Conservation (phyloP, 208 protist genomes). For the Crithidia mellificae region DNA sequence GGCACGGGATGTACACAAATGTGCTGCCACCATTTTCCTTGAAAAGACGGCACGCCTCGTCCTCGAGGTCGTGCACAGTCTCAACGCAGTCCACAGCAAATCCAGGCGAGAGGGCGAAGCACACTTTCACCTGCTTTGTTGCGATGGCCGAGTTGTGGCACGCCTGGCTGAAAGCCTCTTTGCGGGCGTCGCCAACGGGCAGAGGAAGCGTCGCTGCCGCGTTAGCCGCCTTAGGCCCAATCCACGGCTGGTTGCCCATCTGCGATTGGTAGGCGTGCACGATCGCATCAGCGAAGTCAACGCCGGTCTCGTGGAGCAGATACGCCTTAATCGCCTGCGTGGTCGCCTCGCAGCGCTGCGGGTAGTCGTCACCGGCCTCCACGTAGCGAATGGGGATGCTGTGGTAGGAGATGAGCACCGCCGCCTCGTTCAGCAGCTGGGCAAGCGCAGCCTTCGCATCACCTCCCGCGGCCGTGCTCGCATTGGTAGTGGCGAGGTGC, state of each 20-base stretch:
- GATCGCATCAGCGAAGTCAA: constrained; percentile 17
- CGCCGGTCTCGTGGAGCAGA: constrained; percentile 2
- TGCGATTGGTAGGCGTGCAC: constrained; percentile 43
- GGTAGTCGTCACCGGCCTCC: constrained; percentile 38
- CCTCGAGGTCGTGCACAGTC: no score
- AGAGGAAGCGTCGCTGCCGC: no score
- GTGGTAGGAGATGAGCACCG: constrained; percentile 38
- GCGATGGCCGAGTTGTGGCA: no score
- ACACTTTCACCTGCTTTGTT: no score
- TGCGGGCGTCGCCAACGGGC: no score
- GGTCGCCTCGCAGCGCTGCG: constrained; percentile 28
- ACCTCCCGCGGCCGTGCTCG: background rate
- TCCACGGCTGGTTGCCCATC: constrained; percentile 45
- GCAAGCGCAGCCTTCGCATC: constrained; percentile 1
- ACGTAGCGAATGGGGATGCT: constrained; percentile 39
- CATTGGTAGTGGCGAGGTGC: background rate
- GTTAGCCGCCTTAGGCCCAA: no score
- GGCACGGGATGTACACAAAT: no score
- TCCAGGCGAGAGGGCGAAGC: no score
- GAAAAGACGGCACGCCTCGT: no score
- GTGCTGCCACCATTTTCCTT: no score
- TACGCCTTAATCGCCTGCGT: constrained; percentile 4
- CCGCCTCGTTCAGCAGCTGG: background rate
- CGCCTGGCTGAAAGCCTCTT: no score
- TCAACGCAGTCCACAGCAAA: no score